Conservation (phyloP, 2,329 filamentous ascomycete species). For the Tricladium varicosporioides region DNA sequence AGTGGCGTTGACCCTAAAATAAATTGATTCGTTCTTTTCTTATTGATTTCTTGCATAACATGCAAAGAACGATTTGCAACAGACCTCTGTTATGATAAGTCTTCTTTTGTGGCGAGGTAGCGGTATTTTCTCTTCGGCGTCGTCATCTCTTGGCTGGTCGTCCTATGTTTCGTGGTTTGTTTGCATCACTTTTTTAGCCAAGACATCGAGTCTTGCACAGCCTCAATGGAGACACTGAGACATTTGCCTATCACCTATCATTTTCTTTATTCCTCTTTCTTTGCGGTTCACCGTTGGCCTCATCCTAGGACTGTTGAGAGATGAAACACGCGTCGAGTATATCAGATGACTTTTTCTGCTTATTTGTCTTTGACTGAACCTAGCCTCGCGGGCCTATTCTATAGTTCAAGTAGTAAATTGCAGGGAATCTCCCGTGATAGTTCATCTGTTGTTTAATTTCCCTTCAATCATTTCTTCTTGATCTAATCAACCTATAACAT, state of each 20-base stretch:
- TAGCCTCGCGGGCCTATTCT: neutral
- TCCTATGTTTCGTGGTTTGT: neutral
- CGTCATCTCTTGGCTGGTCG: constrained; percentile 5
- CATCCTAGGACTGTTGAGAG: neutral
- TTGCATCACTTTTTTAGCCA: neutral
- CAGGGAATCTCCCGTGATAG: neutral
- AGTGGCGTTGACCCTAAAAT: too few relatives aligned
- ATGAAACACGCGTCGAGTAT: neutral
- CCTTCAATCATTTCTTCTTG: too few relatives aligned
- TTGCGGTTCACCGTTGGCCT: neutral
- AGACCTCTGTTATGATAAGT: neutral
- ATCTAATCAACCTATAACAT: too few relatives aligned
- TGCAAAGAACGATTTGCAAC: neutral
- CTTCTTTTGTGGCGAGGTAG: neutral
- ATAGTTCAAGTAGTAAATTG: neutral
- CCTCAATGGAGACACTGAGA: neutral
- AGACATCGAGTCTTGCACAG: neutral
- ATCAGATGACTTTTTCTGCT: neutral
- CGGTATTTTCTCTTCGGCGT: neutral
- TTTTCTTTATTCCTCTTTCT: neutral
- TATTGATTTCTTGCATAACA: too few relatives aligned
- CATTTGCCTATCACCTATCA: neutral
- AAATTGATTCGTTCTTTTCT: too few relatives aligned
- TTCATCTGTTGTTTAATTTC: too few relatives aligned
- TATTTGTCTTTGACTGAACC: neutral